Percentiles rank a stretch among this genome's conserved stretches.
Evolutionary conservation across 2,329 filamentous ascomycete genomes (phyloP).

Genomic region (Pseudogymnoascus sp.): DNA sequence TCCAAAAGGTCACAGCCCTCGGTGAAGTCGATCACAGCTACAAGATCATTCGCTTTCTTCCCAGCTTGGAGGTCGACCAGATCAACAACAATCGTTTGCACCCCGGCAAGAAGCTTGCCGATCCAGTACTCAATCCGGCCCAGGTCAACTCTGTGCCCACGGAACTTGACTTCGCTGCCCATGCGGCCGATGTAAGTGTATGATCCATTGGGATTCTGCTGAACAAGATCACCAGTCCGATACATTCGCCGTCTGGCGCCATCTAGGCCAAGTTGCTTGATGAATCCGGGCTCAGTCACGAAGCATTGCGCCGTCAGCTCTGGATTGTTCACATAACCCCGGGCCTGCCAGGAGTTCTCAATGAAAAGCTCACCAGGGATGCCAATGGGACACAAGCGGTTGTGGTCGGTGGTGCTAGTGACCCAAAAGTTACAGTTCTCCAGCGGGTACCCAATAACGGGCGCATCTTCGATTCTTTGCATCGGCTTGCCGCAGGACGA

Average conservation of each 20-base stretch:
- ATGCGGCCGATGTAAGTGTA: slow-evolving; percentile 54
- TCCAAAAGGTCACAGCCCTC: neutral
- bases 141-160: slow-evolving; percentile 56
- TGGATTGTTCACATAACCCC: neutral
- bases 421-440: slow-evolving; percentile 27
- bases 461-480: slow-evolving; percentile 5
- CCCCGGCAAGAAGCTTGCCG: neutral
- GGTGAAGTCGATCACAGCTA: neutral
- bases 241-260: slow-evolving; percentile 55
- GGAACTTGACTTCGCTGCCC: slow-evolving; percentile 57
- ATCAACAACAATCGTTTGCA: neutral
- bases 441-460: neutral
- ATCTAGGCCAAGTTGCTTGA: slow-evolving; percentile 27
- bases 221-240: slow-evolving; percentile 38
- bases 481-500: slow-evolving; percentile 10
- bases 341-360: neutral
- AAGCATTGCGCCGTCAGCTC: neutral
- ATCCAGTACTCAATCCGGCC: slow-evolving; percentile 42
- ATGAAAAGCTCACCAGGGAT: neutral
- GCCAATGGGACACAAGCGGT: slow-evolving; percentile 4
- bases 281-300: neutral
- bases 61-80: neutral
- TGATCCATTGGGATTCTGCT: slow-evolving; percentile 48
- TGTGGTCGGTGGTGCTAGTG: slow-evolving; percentile 28
- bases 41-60: slow-evolving; percentile 6